Percentiles rank a stretch among this genome's conserved stretches.
Conservation (phyloP, 2,329 filamentous ascomycete genomes). For the Emergomyces orientalis region DNA sequence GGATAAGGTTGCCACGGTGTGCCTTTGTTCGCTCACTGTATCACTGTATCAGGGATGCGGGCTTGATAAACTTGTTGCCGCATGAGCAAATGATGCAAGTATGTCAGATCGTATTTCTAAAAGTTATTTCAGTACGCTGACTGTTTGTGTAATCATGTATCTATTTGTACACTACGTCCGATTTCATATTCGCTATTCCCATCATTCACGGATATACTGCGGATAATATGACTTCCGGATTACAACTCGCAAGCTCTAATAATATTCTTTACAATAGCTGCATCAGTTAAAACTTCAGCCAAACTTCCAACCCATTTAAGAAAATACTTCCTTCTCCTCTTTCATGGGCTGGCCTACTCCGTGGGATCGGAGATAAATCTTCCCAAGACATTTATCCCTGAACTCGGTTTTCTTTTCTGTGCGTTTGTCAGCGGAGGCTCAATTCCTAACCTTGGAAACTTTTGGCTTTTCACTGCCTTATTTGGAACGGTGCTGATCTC, state of each 20-base stretch:
- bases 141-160: neutral
- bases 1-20: neutral
- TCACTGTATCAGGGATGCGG: neutral
- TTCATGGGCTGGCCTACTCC: neutral
- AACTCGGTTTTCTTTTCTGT: no score
- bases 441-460: neutral
- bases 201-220: neutral
- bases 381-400: neutral
- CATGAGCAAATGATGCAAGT: neutral
- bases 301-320: neutral
- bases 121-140: neutral
- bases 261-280: neutral
- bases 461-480: neutral
- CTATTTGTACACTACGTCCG: neutral
- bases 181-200: no score
- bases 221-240: neutral
- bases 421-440: neutral
- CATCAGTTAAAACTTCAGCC: neutral
- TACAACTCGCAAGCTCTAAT: neutral
- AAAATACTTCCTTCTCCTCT: no score
- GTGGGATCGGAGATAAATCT: neutral
- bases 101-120: neutral
- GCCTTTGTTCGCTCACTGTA: neutral
- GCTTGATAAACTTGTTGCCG: neutral
- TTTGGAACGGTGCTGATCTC: neutral